These are phyloP conservation scores for Diddensiella santjacobensis DNA, from an alignment of 805 yeast genomes.

Conservation along the genomic window DNA sequence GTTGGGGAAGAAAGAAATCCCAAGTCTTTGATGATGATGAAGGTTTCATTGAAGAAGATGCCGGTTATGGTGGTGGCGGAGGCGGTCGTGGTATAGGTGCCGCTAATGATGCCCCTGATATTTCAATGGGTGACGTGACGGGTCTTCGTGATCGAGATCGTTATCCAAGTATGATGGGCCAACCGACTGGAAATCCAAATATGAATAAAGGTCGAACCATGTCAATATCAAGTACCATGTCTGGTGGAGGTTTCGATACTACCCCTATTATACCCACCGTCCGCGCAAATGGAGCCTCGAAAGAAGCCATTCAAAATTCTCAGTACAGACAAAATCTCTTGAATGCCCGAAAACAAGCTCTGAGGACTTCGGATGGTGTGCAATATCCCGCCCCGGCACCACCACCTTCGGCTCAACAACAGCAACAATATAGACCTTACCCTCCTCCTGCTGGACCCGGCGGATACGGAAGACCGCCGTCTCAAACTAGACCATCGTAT, in stretches of 20 bases:
- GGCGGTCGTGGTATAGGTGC: conserved; percentile 28
- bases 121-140: conserved; percentile 24
- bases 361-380: conserved; percentile 22
- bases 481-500: conserved; percentile 5
- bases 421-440: background rate
- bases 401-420: background rate
- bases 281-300: conserved; percentile 8
- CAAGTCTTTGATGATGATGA: background rate
- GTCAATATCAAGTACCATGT: conserved; percentile 30
- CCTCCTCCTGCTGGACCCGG: conserved; percentile 13
- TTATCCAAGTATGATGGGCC: conserved; percentile 29
- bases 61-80: conserved; percentile 17
- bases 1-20: conserved; percentile 21
- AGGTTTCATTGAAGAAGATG: conserved; percentile 9
- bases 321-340: conserved; percentile 25
- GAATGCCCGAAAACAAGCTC: conserved; percentile 20
- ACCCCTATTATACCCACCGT: conserved; percentile 36
- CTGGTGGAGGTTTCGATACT: conserved; percentile 31
- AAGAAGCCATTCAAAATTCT: conserved; percentile 8
- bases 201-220: conserved; percentile 24
- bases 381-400: conserved; percentile 3
- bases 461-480: conserved; percentile 7
- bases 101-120: conserved; percentile 24
- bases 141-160: conserved; percentile 34
- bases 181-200: background rate